phyloP scores from a whole-genome alignment of 306 rosid genomes.

The Lathyrus tuberosus region DNA sequence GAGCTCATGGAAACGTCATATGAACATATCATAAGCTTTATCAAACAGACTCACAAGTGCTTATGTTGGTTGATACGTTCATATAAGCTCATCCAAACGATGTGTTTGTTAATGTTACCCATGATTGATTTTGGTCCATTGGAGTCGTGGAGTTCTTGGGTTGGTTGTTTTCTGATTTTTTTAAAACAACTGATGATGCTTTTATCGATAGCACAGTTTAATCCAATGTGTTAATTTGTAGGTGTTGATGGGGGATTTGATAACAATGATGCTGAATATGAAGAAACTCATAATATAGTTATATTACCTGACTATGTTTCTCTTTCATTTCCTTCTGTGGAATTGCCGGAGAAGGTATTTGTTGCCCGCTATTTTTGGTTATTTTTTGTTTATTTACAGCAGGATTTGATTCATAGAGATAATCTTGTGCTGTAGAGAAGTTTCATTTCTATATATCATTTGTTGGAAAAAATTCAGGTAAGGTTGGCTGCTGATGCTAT shows the following conservation, averaged over 20 bases:
- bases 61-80: not conserved
- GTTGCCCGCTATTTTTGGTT: not conserved
- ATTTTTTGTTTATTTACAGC: not conserved
- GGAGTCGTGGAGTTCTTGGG: conserved; percentile 22
- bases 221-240: conserved; percentile 42
- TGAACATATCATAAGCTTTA: not conserved
- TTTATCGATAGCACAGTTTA: conserved; percentile 16
- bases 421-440: conserved; percentile 1
- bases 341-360: conserved; percentile 94
- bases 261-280: conserved; percentile 74
- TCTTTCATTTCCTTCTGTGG: conserved; percentile 95
- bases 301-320: conserved; percentile 75
- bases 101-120: conserved; percentile 50
- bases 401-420: not conserved
- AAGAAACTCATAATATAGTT: conserved; percentile 68
- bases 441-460: conserved; percentile 24
- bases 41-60: not conserved
- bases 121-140: conserved; percentile 37
- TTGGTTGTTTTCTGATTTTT: conserved; percentile 8
- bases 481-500: conserved; percentile 90
- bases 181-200: not conserved
- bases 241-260: conserved; percentile 96
- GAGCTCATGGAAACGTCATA: not conserved
- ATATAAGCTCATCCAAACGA: conserved; percentile 1
- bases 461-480: conserved; percentile 58